Evolutionary conservation across 768 basidiomycete species (phyloP).

Genomic region (Cyathus striatus): DNA sequence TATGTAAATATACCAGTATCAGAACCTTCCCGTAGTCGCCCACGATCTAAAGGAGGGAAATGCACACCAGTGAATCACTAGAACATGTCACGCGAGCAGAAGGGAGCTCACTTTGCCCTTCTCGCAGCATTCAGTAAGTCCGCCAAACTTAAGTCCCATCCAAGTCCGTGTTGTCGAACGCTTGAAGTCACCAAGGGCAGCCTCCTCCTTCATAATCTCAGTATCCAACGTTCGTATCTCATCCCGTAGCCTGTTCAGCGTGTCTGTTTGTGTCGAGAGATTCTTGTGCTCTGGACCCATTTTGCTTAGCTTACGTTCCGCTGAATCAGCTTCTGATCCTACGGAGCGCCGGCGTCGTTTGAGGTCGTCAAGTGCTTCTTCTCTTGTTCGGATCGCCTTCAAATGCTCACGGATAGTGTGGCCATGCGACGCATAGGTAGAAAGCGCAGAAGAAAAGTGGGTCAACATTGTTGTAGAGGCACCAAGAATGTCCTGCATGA

Average conservation of each 20-base stretch:
- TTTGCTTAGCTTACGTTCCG: conserved; percentile 85
- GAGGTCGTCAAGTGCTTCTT: conserved; percentile 78
- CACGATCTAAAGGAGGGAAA: conserved; percentile 32
- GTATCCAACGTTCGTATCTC: conserved; percentile 77
- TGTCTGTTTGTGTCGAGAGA: conserved; percentile 64
- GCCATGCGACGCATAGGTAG: conserved; percentile 67
- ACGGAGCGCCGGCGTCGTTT: conserved; percentile 65
- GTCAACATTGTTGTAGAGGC: conserved; percentile 64
- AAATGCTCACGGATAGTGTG: conserved; percentile 66
- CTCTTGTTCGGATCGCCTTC: conserved; percentile 79
- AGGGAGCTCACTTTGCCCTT: conserved; percentile 55
- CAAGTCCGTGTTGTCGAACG: conserved; percentile 60
- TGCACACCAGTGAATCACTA: too few relatives aligned
- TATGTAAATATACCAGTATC: conserved; percentile 28
- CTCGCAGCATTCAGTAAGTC: conserved; percentile 77
- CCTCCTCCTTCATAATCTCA: conserved; percentile 81
- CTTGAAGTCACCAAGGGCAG: conserved; percentile 79
- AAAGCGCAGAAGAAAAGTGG: conserved; percentile 63
- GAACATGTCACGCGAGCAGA: neutral
- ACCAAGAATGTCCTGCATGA: conserved; percentile 62
- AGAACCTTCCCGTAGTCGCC: conserved; percentile 51
- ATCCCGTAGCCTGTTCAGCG: conserved; percentile 62
- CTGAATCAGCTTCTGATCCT: conserved; percentile 68
- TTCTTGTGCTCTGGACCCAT: conserved; percentile 92
- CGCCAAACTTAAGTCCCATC: conserved; percentile 86